Base-by-base conservation (phyloP, 495 filamentous ascomycete species). In the Zalerion maritima region DNA sequence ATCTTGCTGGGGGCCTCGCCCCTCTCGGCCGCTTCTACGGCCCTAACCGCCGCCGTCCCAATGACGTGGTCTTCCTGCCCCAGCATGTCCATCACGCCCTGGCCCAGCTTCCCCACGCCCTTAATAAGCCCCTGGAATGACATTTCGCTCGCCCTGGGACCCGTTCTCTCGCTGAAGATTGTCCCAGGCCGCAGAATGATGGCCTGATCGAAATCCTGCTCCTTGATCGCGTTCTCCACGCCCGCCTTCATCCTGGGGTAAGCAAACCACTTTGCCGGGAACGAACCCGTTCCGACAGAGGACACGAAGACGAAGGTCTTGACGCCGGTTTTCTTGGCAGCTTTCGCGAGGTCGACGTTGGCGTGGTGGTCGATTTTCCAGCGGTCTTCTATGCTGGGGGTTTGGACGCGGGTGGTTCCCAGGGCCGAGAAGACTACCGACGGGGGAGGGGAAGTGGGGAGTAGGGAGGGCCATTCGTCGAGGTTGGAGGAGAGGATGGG, bases 231-330 rank as follows among this genome's bases (percentile, higher is more conserved):
- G 18, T 85, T 75, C 43, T 93, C 84, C 19, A 86, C 66, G 42
- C 83, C 76, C 8, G 61, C 64, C 58, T 92, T 92, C 78, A 91
- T 86, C 41, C 68, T 62, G 3, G 52, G 27, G 45, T 87, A 84
- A 0, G 70, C 60, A 3, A 70, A 38, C 1, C 33, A 33, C 18
- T 21, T 26, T 27, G 12, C 24, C 5, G 44, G 4, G 5, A 54
- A 1, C 0, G 65, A 67, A 8, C 52, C 39, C 9, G 63, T 61
- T 13, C 67, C 67, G 3, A 37, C 47, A 12, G 60, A 55, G 1
- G 78, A 83, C 21, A 83, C 60, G 32, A 86, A 64, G 2, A 83
- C 75, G 41, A 71, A 84, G 19, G 66, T 70, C 36, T 69, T 66
- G 12, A 65, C 60, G 2, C 78, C 77, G 12, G 67, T 67, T 7